Base-by-base conservation (phyloP, 1,284 basidiomycete genomes). In the Amylostereum chailletii region DNA sequence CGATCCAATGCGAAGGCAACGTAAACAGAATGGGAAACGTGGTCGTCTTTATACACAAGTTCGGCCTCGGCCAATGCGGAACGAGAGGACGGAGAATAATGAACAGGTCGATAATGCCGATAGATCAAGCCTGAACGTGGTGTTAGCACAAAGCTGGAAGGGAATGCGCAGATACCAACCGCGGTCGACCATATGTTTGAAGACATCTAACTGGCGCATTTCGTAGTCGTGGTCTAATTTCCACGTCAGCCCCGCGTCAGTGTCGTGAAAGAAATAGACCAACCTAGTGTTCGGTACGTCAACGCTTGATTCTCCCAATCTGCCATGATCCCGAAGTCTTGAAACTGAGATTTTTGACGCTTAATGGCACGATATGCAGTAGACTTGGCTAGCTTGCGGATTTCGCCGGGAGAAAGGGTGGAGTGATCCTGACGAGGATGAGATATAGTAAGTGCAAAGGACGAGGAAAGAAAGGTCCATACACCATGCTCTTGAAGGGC, bases 1-100 rank as follows among this genome's bases (percentile, higher is more conserved):
- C 47, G 34, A 19, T 77, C 71, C 11, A 94, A 64, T 3, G 76
- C 71, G 64, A 96, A 95, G 0, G 77, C 70, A 32, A 97, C 89
- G 58, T 92, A 98, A 34, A 90, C 90, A 1, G 92, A 90, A 56
- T 86, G 82, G 1, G 93, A 95, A 42, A 83, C 70, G 64, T 97
- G 93, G 57, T 90, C 81, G 37, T 97, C 94, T 52, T 82, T 83
- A 69, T 98, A 98, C 42, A 84, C 79, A 30, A 99, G 74, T 63
- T 99, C 95, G 0, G 95, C 93, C 68, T 99, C 95, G 1, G 95
- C 96, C 3, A 99, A 71, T 0, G 95, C 95, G 0, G 96, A 96
- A 8, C 81, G 80, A 2, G 94, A 95, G 0, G 94, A 96, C 0
- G 95, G 95, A 0, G 95, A 98, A 67, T 92, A 99, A 65, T 97